A percentile compares a stretch with the other conserved stretches of the same genome.
These are phyloP conservation scores for Fimicolochytrium jonesii DNA, from an alignment of 192 early-diverging fungal genomes.

Conservation along the genomic window DNA sequence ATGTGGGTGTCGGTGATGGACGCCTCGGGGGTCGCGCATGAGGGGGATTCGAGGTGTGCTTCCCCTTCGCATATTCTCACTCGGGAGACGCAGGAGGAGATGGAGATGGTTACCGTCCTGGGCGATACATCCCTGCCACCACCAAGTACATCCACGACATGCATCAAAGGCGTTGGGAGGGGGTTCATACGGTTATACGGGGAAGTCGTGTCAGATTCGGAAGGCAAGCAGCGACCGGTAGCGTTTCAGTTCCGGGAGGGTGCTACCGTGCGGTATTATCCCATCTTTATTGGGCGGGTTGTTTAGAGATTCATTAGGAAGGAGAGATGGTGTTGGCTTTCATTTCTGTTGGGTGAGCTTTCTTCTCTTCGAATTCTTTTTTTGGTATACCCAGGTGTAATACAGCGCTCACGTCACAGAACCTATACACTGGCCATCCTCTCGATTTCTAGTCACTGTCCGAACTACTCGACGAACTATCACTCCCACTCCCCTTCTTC, in stretches of 20 bases:
- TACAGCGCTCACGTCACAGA: too few species aligned
- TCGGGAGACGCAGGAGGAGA: too few species aligned
- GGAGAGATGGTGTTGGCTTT: too few species aligned
- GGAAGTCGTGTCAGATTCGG: too few species aligned
- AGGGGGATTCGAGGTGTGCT: constrained; percentile 13
- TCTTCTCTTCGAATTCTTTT: too few species aligned
- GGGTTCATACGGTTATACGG: constrained; percentile 8
- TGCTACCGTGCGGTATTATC: constrained; percentile 1
- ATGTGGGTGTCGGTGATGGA: constrained; percentile 16
- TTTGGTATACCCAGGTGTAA: too few species aligned
- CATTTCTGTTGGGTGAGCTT: too few species aligned
- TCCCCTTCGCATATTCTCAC: too few species aligned
- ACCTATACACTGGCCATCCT: too few species aligned
- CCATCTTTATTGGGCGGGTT: constrained; percentile 6
- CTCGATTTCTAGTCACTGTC: constrained; percentile 15
- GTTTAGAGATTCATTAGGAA: too few species aligned
- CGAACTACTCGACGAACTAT: not conserved
- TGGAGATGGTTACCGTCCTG: not conserved
- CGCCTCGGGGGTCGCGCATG: constrained; percentile 1
- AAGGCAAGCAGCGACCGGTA: not conserved
- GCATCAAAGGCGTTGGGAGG: constrained; percentile 4
- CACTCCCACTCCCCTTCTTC: not conserved
- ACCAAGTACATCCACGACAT: not conserved
- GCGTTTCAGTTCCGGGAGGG: constrained; percentile 14
- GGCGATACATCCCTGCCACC: not conserved